Evolutionary conservation across 306 rosid genomes (phyloP), one percentile per base, ranked within the genome.

Genomic region (Hylodesmum podocarpum): DNA sequence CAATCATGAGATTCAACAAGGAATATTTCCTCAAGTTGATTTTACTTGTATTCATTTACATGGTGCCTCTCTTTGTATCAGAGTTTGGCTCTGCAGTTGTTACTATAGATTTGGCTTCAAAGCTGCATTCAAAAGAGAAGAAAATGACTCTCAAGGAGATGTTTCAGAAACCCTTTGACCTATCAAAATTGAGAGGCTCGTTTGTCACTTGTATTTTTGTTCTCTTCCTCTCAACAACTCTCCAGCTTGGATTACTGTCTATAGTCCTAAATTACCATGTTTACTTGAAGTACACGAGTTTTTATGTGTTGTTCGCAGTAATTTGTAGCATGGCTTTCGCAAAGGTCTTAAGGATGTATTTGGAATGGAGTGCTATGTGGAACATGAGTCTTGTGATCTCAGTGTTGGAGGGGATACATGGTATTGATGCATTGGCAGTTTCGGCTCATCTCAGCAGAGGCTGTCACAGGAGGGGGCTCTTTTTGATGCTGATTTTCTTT

Each of bases 311-410:
- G n/a, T 73, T 72, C 47, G 34, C 37, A 3, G 58, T 57, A 11
- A 21, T 86, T 39, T 73, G 71, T 37, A 75, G 80, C 44, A 0
- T 78, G 19, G 47, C 37, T 28, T 75, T 82, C 36, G 33, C 36
- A 39, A 78, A 66, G 68, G 49, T 88, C 31, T 64, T 87, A 5
- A 61, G 69, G 33, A 59, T 77, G 9, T 86, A 85, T 76, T 70
- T 85, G 78, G 90, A 86, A 70, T 82, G 91, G 89, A 86, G 85
- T 62, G 83, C 86, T 31, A 41, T 73, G 53, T 89, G 95, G 91
- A 88, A 89, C 16, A 63, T 81, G 91, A 81, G 91, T 37, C 55
- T 86, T 65, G 88, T 86, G 43, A 73, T 89, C 22, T 89, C 94
- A 27, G 58, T 88, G 11, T 33, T 85, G 79, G 87, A 91, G 31